These are phyloP conservation scores for Boletellus ananas DNA, from an alignment of 768 basidiomycete genomes.

Conservation along the genomic window DNA sequence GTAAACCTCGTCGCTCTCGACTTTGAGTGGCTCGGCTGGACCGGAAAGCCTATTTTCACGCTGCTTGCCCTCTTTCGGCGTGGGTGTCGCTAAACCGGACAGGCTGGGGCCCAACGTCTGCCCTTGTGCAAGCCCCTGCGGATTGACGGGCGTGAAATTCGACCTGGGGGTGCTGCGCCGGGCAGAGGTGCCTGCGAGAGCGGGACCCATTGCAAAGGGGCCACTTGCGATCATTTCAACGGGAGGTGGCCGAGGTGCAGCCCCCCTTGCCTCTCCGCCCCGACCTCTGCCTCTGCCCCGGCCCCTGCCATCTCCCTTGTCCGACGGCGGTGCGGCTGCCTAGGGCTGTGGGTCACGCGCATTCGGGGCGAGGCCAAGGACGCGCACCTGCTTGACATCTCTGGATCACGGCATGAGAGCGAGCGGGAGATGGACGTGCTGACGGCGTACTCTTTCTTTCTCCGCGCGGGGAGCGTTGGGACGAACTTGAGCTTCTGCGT, in stretches of 20 bases:
- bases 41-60: constrained; percentile 24
- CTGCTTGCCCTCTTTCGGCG: constrained; percentile 44
- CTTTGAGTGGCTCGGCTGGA: constrained; percentile 27
- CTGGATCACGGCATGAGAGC: too few relatives aligned
- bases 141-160: constrained; percentile 50
- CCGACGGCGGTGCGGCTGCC: constrained; percentile 44
- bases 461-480: constrained; percentile 68
- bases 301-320: constrained; percentile 43
- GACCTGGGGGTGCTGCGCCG: constrained; percentile 51
- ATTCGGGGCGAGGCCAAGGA: background rate
- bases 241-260: constrained; percentile 43
- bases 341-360: constrained; percentile 24
- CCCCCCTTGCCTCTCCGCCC: constrained; percentile 50
- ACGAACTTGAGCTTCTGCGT: constrained; percentile 78
- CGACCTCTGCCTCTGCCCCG: constrained; percentile 49
- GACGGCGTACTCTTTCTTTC: constrained; percentile 73
- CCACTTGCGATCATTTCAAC: constrained; percentile 82
- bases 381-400: constrained; percentile 61
- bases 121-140: constrained; percentile 35
- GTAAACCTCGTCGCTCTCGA: constrained; percentile 56
- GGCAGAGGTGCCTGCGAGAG: constrained; percentile 54
- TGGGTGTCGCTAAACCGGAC: constrained; percentile 47
- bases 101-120: constrained; percentile 47
- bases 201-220: constrained; percentile 84
- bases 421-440: constrained; percentile 3